Base-by-base conservation (phyloP, 2,329 filamentous ascomycete species). In the Fusarium sp. region DNA sequence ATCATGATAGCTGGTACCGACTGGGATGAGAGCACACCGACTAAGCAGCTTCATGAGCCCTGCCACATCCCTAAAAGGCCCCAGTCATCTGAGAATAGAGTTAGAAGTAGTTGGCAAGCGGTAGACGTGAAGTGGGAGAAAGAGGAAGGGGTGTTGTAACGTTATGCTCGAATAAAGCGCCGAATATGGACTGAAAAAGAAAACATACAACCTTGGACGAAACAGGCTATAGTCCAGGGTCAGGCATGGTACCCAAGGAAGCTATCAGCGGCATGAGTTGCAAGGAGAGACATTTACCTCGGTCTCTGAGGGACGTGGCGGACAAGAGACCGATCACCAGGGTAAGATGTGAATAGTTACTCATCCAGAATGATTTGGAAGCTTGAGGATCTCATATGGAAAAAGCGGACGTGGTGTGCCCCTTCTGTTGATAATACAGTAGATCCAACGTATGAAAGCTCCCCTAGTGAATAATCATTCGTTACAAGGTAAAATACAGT, bases 121-220 rank as follows among this genome's bases (percentile, higher is more conserved):
- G 7, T 30, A 22, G 30, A 24, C 20, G 5, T 18, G 28, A 17
- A n/a, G 12, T 15, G 4, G 18, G 13, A 3, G 44, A 13, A 15
- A 45, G 18, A 5, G 44, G 44, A 28, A 28, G 10, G 10, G 28
- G 7, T 50, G 4, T n/a, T 30, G 22, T 10, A 48, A 6, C 6
- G 14, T 8, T 8, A 17, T 17, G 20, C 10, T 17, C 4, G 10
- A 30, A 17, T n/a, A 17, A 30, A 17, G 20, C 22, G 14, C 10
- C 2, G 5, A 12, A 17, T 0, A 4, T 11, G 10, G 14, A 30
- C 6, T n/a, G 4, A 5, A 0, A 17, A 30, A 48, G 45, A 17
- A 17, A 6, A 2, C 0, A 3, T 12, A 12, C 47, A 9, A 1
- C 28, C 10, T 13, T 0, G 5, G 5, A n/a, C 5, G 3, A 3